Conservation (phyloP, 805 yeast genomes). For the Lipomyces sp. region DNA sequence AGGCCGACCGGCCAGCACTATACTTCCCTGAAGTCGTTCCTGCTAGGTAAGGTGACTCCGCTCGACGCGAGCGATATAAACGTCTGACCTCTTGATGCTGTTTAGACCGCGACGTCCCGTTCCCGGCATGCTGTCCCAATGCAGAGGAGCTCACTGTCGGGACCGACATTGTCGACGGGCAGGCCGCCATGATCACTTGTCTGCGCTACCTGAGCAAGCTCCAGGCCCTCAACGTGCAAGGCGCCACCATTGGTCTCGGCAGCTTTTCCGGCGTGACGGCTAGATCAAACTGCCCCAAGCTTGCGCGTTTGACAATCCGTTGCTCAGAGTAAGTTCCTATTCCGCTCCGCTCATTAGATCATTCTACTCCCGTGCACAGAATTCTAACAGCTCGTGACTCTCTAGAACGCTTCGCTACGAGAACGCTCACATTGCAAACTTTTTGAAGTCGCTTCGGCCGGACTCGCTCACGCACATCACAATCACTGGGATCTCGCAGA, state of each 20-base stretch:
- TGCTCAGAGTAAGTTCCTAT: slow-evolving; percentile 6
- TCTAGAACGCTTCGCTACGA: slow-evolving; percentile 1
- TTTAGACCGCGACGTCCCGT: slow-evolving; percentile 5
- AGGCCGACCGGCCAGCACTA: slow-evolving; percentile 3
- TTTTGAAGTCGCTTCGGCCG: slow-evolving; percentile 7
- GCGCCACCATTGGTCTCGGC: slow-evolving; percentile 11
- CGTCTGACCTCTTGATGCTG: background rate
- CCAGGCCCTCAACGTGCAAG: background rate
- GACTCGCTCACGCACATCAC: background rate
- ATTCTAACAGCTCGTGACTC: no score
- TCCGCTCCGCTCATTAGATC: background rate
- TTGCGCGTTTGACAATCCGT: slow-evolving; percentile 1
- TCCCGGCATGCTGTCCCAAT: slow-evolving; percentile 11
- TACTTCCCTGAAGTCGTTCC: background rate
- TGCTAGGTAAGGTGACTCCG: slow-evolving; percentile 1
- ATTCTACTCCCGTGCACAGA: background rate
- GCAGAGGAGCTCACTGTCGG: slow-evolving; percentile 4
- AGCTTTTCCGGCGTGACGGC: slow-evolving; percentile 12
- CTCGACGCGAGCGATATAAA: no score
- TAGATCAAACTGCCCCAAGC: slow-evolving; percentile 1
- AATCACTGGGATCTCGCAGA: slow-evolving; percentile 10
- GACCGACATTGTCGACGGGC: slow-evolving; percentile 7
- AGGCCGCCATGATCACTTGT: slow-evolving; percentile 7
- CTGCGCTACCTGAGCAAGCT: slow-evolving; percentile 2
- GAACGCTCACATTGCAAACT: slow-evolving; percentile 16